phyloP scores from a whole-genome alignment of 257 asterid species.

The Solanum etuberosum region DNA sequence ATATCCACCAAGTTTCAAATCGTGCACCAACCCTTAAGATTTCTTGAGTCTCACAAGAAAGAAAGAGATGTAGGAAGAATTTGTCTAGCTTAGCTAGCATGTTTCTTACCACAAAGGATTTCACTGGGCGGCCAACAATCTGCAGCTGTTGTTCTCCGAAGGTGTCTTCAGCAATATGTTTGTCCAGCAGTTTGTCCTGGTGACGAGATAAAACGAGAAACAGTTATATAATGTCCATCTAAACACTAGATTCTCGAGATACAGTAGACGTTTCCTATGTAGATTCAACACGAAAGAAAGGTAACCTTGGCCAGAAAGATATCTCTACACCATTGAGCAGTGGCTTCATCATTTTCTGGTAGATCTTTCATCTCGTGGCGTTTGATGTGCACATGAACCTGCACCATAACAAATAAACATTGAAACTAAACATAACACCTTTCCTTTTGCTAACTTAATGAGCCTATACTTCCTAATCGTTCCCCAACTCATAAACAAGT shows the following conservation, averaged over 20 bases:
- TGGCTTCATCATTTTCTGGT: conserved; percentile 67
- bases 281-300: neutral
- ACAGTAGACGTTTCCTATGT: neutral
- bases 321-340: conserved; percentile 93
- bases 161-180: conserved; percentile 47
- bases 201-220: neutral
- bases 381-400: conserved; percentile 88
- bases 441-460: neutral
- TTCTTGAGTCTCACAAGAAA: neutral
- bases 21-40: neutral
- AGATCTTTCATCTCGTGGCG: conserved; percentile 70
- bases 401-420: neutral
- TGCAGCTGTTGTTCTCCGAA: conserved; percentile 51
- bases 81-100: neutral
- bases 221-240: neutral
- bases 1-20: neutral
- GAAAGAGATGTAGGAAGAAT: neutral
- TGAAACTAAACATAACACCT: neutral
- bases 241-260: neutral
- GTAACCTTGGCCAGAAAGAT: conserved; percentile 63
- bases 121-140: conserved; percentile 58
- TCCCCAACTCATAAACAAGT: neutral
- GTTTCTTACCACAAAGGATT: conserved; percentile 66
- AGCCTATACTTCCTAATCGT: neutral
- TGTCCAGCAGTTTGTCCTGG: conserved; percentile 80